These are phyloP conservation scores for Cyamopsis tetragonoloba DNA, from an alignment of 306 rosid species.

Conservation along the genomic window DNA sequence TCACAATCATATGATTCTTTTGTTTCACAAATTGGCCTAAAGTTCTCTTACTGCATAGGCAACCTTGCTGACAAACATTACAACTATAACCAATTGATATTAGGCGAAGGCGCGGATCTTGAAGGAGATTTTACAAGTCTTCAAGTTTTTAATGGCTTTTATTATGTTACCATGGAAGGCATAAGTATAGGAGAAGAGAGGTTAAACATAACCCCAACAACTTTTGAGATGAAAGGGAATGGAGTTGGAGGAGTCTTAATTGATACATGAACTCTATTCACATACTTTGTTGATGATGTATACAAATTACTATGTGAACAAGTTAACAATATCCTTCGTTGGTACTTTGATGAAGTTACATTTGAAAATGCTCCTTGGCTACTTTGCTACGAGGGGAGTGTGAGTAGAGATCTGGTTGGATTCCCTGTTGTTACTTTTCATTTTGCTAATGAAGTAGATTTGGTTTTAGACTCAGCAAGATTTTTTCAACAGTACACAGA, in stretches of 20 bases:
- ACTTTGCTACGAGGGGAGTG: constrained; percentile 29
- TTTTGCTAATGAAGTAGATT: constrained; percentile 33
- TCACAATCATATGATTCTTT: constrained; percentile 11
- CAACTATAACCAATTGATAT: constrained; percentile 35
- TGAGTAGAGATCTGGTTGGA: constrained; percentile 27
- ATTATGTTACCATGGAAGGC: constrained; percentile 39
- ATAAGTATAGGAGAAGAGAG: constrained; percentile 39
- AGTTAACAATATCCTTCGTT: constrained; percentile 7
- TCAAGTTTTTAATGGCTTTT: background rate
- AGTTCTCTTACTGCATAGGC: constrained; percentile 48
- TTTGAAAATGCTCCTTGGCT: background rate
- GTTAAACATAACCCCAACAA: constrained; percentile 17
- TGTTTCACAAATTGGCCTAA: constrained; percentile 29
- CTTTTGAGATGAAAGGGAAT: constrained; percentile 20
- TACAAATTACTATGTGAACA: background rate
- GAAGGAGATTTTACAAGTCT: constrained; percentile 41
- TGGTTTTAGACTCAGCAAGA: constrained; percentile 31
- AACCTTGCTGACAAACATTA: constrained; percentile 29
- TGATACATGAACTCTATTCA: constrained; percentile 29
- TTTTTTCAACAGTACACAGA: constrained; percentile 1
- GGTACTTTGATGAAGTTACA: background rate
- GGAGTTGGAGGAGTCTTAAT: constrained; percentile 42
- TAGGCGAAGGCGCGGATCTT: constrained; percentile 41
- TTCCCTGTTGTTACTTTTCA: constrained; percentile 40
- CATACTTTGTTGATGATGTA: constrained; percentile 23